Evolutionary conservation across 768 basidiomycete genomes (phyloP).

Genomic region (Mycena haematopus): DNA sequence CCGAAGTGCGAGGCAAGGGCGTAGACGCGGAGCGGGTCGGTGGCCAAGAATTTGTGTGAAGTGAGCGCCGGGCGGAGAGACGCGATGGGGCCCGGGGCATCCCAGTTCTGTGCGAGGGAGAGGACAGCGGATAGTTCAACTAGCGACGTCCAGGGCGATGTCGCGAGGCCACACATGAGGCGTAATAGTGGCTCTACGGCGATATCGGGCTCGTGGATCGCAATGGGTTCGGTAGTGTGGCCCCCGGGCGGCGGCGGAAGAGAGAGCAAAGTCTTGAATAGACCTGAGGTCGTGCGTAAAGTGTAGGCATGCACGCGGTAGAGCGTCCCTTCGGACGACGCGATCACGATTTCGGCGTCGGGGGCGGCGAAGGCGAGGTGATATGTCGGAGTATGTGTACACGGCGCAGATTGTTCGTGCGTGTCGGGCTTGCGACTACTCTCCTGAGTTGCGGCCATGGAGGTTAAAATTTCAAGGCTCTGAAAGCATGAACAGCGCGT

Average conservation of each 20-base stretch:
- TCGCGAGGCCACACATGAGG: constrained; percentile 61
- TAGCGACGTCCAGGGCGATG: constrained; percentile 54
- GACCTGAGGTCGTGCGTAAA: constrained; percentile 57
- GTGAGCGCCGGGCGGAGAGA: constrained; percentile 59
- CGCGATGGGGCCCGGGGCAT: constrained; percentile 65
- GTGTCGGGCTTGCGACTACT: not conserved
- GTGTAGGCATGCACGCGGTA: constrained; percentile 57
- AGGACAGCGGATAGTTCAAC: constrained; percentile 62
- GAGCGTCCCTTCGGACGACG: constrained; percentile 42
- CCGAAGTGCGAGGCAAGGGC: constrained; percentile 64
- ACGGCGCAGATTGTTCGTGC: not conserved
- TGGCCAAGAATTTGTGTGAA: constrained; percentile 52
- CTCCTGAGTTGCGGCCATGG: constrained; percentile 24
- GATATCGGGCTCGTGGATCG: constrained; percentile 48
- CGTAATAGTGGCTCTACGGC: constrained; percentile 62
- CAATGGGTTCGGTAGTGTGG: constrained; percentile 40
- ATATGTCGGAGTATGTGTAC: not conserved
- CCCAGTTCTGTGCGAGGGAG: constrained; percentile 72
- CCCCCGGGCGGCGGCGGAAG: constrained; percentile 50
- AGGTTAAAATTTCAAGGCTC: not conserved
- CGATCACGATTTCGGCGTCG: constrained; percentile 31
- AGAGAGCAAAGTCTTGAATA: constrained; percentile 57
- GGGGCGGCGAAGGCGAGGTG: constrained; percentile 28
- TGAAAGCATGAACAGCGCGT: constrained; percentile 18
- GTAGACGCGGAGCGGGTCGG: constrained; percentile 58